Evolutionary conservation across 108 stramenopile genomes (phyloP).

Genomic region (Cyclotella sp.): DNA sequence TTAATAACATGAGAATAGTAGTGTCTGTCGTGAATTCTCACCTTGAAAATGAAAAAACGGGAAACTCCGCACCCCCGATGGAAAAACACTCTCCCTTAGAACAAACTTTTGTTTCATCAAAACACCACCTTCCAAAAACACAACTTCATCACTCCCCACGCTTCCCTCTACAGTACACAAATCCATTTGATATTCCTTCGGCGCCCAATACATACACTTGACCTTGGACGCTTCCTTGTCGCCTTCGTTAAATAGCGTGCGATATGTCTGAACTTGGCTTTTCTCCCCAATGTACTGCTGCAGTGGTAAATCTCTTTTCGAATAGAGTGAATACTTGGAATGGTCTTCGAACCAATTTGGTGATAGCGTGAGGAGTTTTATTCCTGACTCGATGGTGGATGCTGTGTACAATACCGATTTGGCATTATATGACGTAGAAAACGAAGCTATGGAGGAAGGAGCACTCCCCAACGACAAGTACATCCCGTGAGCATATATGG

Average conservation of each 20-base stretch:
- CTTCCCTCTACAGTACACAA: conserved; percentile 63
- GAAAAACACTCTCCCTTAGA: conserved; percentile 50
- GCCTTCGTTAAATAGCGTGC: conserved; percentile 24
- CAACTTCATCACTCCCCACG: conserved; percentile 64
- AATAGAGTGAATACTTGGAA: conserved; percentile 42
- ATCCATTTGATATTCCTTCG: conserved; percentile 73
- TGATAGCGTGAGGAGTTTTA: conserved; percentile 35
- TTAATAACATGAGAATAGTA: background rate
- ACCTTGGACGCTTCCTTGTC: conserved; percentile 41
- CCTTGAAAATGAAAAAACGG: conserved; percentile 92
- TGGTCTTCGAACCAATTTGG: conserved; percentile 73
- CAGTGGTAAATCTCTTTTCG: conserved; percentile 48
- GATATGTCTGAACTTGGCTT: conserved; percentile 50
- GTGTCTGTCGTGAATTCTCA: conserved; percentile 10
- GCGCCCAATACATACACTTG: conserved; percentile 93
- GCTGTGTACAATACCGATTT: conserved; percentile 77
- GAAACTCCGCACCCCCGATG: conserved; percentile 60
- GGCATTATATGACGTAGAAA: conserved; percentile 17
- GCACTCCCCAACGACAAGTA: conserved; percentile 46
- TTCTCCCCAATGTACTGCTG: conserved; percentile 60
- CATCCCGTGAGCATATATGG: conserved; percentile 73
- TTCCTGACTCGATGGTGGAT: conserved; percentile 36
- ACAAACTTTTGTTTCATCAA: conserved; percentile 78
- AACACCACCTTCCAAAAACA: conserved; percentile 74
- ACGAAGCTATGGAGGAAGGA: conserved; percentile 1